Conservation (phyloP, 2,329 filamentous ascomycete genomes). For the Aspergillus brasiliensis region DNA sequence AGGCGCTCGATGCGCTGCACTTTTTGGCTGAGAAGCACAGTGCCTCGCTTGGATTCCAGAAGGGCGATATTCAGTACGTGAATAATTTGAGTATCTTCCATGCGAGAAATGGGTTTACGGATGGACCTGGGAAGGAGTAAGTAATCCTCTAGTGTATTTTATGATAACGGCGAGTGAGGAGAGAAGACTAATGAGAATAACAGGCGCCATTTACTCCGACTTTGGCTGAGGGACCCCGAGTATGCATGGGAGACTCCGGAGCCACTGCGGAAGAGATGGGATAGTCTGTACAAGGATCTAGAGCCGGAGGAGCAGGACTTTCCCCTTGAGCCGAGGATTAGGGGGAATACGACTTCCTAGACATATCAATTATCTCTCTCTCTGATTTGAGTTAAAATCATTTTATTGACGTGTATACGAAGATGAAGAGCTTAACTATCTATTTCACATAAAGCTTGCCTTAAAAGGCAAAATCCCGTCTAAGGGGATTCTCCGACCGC, state of each 20-base stretch:
- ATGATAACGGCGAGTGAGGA: neutral
- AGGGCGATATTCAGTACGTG: slow-evolving; percentile 55
- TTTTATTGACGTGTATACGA: no score
- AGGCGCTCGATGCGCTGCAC: slow-evolving; percentile 55
- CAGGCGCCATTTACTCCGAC: slow-evolving; percentile 49
- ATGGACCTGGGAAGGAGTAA: slow-evolving; percentile 42
- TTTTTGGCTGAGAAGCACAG: slow-evolving; percentile 51
- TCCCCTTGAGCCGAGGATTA: slow-evolving; percentile 38
- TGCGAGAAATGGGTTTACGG: slow-evolving; percentile 50
- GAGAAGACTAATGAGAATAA: neutral
- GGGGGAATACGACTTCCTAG: neutral
- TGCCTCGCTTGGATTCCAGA: slow-evolving; percentile 47
- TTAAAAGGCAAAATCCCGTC: no score
- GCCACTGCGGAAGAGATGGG: slow-evolving; percentile 41
- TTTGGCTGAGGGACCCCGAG: slow-evolving; percentile 53
- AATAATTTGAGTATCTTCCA: slow-evolving; percentile 58
- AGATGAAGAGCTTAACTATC: no score
- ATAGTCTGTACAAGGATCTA: slow-evolving; percentile 45
- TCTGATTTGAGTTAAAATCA: neutral
- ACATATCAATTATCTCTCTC: no score
- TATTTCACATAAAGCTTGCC: no score
- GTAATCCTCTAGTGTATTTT: slow-evolving; percentile 12
- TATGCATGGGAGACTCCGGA: slow-evolving; percentile 49
- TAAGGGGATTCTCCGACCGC: no score
- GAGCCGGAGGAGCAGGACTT: slow-evolving; percentile 45